A percentile compares a stretch with the other conserved stretches of the same genome.
phyloP scores from a whole-genome alignment of 2,329 filamentous ascomycete species.

The Daldinia eschscholtzii region DNA sequence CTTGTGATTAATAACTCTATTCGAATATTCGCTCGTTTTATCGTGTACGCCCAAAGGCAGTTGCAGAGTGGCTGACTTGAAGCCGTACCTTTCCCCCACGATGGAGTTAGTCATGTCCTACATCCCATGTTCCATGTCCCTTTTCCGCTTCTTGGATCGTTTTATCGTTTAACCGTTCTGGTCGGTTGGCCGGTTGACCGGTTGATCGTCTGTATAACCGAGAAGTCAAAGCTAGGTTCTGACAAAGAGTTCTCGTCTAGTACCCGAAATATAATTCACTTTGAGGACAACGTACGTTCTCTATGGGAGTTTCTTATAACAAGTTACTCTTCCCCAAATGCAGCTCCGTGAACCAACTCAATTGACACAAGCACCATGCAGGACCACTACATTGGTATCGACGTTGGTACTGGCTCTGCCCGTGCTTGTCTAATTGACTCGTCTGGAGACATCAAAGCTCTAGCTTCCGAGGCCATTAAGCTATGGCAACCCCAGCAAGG shows the following conservation, averaged over 20 bases:
- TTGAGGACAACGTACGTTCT: conserved; percentile 51
- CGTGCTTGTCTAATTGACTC: conserved; percentile 95
- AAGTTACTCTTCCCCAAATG: conserved; percentile 12
- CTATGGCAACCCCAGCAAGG: conserved; percentile 83
- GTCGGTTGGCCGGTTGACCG: background rate
- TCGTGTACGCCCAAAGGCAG: background rate
- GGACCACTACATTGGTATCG: conserved; percentile 83
- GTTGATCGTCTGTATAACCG: conserved; percentile 24
- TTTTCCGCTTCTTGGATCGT: background rate
- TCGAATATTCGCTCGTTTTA: conserved; percentile 30
- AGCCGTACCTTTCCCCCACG: conserved; percentile 34
- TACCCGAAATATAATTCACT: conserved; percentile 52
- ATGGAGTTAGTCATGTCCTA: conserved; percentile 40
- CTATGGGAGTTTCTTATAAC: conserved; percentile 7
- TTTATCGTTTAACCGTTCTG: background rate
- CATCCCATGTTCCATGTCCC: background rate
- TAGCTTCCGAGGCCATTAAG: conserved; percentile 81
- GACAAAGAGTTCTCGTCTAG: conserved; percentile 43
- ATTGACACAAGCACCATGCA: conserved; percentile 51
- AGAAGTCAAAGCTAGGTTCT: conserved; percentile 22
- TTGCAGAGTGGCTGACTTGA: conserved; percentile 29
- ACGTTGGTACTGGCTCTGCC: conserved; percentile 96
- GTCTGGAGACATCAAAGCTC: conserved; percentile 85
- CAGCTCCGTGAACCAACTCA: conserved; percentile 15
- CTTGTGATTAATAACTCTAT: conserved; percentile 37